Conservation (phyloP, 345 rosid species). For the Gossypium stocksii region DNA sequence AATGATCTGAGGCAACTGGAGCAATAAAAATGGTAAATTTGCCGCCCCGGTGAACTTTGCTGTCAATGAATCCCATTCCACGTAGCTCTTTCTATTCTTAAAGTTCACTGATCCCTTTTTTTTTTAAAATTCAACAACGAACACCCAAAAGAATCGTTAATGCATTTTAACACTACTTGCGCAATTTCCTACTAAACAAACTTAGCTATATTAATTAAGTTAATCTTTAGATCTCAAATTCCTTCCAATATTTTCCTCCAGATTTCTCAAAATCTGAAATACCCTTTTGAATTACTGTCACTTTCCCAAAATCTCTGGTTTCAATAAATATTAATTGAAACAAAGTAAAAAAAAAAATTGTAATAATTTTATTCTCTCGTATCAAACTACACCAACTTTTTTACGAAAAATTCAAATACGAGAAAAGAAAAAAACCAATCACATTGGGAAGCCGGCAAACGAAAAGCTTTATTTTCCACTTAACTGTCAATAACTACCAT, state of each 20-base stretch:
- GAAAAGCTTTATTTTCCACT: neutral
- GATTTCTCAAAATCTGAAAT: neutral
- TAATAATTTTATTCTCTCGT: neutral
- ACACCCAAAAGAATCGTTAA: neutral
- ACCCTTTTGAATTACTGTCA: no score
- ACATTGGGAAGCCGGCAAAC: neutral
- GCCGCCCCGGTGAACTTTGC: slow-evolving; percentile 71
- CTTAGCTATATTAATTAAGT: neutral
- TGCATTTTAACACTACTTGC: neutral
- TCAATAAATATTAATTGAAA: neutral
- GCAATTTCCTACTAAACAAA: neutral
- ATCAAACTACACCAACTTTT: no score
- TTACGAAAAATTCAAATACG: no score
- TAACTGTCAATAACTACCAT: neutral
- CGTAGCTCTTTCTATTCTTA: slow-evolving; percentile 34
- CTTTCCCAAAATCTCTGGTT: no score
- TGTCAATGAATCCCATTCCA: slow-evolving; percentile 81
- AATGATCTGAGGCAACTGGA: slow-evolving; percentile 86
- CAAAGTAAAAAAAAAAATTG: neutral
- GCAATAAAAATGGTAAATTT: slow-evolving; percentile 70
- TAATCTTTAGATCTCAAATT: neutral
- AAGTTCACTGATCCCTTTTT: slow-evolving; percentile 36
- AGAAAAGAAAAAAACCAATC: neutral
- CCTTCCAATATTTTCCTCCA: neutral
- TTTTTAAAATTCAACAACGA: neutral